Evolutionary conservation across 2,329 filamentous ascomycete genomes (phyloP), one percentile per base, ranked within the genome.

Genomic region (Colletotrichum camelliae): DNA sequence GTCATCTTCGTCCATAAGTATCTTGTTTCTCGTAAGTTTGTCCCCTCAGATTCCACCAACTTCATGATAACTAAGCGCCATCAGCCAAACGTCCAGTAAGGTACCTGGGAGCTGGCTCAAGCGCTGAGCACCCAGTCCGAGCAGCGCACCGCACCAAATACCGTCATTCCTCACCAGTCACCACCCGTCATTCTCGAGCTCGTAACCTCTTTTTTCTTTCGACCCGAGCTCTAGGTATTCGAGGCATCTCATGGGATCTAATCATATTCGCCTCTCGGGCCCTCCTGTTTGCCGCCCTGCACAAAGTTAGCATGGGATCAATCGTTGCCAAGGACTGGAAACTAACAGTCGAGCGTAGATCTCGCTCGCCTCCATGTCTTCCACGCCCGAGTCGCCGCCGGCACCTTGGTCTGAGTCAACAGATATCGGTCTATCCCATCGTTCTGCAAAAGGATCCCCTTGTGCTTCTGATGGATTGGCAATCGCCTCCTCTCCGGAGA

Each of bases 201-300:
- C 73, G n/a, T 35, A 75, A 68, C 21, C 57, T 52, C 16, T 73
- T 75, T 16, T 71, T 35, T n/a, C 62, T 75, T 21, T 67, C 62
- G 1, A 75, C 58, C 29, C 73, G 43, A 12, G 43, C 73, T n/a
- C 43, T 68, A 2, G 33, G 69, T 6, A 31, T 67, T 18, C 64
- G 64, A 1, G 60, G 62, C 21, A 57, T 33, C 29, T 67, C 33
- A 9, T 62, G 27, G 7, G 58, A 62, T 21, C 73, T 55, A 13
- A 33, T 73, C 24, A 55, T 39, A 8, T 24, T 60, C n/a, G 73
- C 55, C 5, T 75, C 69, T 55, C 72, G 62, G 9, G 39, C 55
- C 27, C 70, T 60, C 0, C 73, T 70, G 13, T 33, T n/a, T n/a
- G 55, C 24, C 21, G 10, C 39, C 24, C 73, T 75, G 27, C n/a